Evolutionary conservation across 805 yeast genomes (phyloP).

Genomic region (Kuraishia ogatae): DNA sequence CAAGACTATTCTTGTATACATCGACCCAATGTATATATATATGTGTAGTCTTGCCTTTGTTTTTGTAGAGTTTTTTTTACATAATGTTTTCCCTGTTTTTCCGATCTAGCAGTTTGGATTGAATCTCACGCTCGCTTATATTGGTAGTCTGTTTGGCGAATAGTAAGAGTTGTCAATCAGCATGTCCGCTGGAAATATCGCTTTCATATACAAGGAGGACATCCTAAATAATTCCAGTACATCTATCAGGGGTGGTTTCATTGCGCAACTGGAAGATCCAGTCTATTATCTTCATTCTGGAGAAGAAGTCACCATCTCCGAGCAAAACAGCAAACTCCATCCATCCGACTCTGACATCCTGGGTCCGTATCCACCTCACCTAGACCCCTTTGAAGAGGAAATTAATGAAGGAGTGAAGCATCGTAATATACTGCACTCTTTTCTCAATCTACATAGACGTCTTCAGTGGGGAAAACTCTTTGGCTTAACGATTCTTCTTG

Average conservation of each 20-base stretch:
- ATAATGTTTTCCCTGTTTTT: background rate
- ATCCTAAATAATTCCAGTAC: background rate
- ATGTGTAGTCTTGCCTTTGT: background rate
- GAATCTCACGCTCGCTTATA: background rate
- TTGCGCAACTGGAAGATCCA: background rate
- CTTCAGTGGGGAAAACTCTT: background rate
- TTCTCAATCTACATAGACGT: background rate
- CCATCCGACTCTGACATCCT: background rate
- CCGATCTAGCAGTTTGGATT: no score
- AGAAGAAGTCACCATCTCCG: background rate
- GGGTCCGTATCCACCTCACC: background rate
- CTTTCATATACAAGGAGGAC: background rate
- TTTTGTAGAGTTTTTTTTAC: background rate
- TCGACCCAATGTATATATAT: background rate
- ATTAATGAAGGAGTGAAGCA: background rate
- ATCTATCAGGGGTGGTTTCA: background rate
- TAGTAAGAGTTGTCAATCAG: no score
- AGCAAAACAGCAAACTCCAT: background rate
- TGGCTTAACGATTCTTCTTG: background rate
- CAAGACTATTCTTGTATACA: background rate
- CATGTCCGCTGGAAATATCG: background rate
- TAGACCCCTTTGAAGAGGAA: background rate
- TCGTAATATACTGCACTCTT: background rate
- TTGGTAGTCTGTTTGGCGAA: no score
- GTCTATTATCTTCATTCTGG: background rate